Conservation (phyloP, 1,284 basidiomycete species). For the Salmacisia buchloeana region DNA sequence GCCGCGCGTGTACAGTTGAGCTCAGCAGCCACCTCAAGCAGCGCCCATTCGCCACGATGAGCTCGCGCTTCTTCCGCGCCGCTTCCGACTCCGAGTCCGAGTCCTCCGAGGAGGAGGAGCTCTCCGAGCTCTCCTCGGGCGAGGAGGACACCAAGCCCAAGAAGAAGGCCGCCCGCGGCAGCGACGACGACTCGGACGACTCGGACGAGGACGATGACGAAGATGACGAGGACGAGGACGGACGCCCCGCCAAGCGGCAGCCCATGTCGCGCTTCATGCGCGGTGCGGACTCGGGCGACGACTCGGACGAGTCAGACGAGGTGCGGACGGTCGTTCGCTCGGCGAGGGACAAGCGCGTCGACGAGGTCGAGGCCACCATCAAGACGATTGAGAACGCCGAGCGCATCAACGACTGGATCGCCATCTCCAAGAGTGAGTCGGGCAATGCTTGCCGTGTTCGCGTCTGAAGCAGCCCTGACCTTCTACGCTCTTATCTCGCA, state of each 20-base stretch:
- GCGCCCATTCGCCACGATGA: conserved; percentile 25
- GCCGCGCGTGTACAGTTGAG: neutral
- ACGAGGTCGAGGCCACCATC: conserved; percentile 80
- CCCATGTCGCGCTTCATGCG: conserved; percentile 48
- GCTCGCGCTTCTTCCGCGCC: conserved; percentile 47
- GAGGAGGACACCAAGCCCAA: conserved; percentile 34
- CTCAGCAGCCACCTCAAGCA: neutral
- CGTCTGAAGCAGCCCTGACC: neutral
- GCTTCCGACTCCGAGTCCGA: conserved; percentile 49
- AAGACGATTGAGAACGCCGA: conserved; percentile 88
- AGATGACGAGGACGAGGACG: neutral
- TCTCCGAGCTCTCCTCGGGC: conserved; percentile 43
- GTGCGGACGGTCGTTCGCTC: conserved; percentile 70
- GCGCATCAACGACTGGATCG: conserved; percentile 89
- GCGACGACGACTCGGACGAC: conserved; percentile 30
- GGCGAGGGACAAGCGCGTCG: conserved; percentile 77
- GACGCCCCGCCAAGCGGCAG: conserved; percentile 11
- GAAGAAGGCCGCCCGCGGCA: conserved; percentile 23
- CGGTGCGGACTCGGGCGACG: conserved; percentile 52
- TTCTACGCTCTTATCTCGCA: conserved; percentile 47
- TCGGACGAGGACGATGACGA: conserved; percentile 21
- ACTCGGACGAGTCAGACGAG: conserved; percentile 64
- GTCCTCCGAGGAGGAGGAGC: conserved; percentile 46
- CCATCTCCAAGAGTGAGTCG: conserved; percentile 71
- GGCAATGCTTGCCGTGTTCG: neutral